Evolutionary conservation across 257 asterid species (phyloP), one percentile per base, ranked within the genome.

Genomic region (Pogostemon cablin): DNA sequence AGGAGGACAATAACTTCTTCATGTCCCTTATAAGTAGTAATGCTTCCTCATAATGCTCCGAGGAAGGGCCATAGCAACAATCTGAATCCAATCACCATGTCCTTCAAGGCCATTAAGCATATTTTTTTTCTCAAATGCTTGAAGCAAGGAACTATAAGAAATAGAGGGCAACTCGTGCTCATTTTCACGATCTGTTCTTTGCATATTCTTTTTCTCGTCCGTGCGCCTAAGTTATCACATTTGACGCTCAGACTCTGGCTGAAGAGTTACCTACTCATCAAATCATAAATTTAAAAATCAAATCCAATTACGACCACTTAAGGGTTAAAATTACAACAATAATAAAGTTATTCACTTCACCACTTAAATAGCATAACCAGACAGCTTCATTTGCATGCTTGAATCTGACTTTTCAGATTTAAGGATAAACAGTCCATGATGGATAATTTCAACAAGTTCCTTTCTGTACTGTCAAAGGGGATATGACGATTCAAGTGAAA

Each of bases 291-390:
- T 56, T 57, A 63, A 72, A 25, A 43, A 41, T 67, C 61, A 50
- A 74, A 42, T 58, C 71, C 69, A 69, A 75, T 62, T 71, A 58
- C 63, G 69, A 67, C 39, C 50, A 71, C 53, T 47, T 34, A 15
- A 78, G 49, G 61, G 49, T 25, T 25, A 55, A 61, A 62, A 47
- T 57, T 9, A 63, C 47, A 3, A 5, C 4, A 42, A 40, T 4
- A 35, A 4, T 44, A n/a, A 10, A 10, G 20, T 3, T 38, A 25
- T 61, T 69, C 79, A 42, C 48, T 59, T 65, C 37, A 49, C 74
- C 67, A 88, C 98, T 95, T 92, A 97, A 73, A 95, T 85, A 73
- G 92, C 97, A 81, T 92, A 92, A 81, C 98, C 90, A 65, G 98
- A 97, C 79, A 86, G 55, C 52, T 90, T 90, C 1, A 78, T 67